These are phyloP conservation scores for Bothriochloa decipiens DNA, from an alignment of 176 grass and related monocot genomes.

Conservation along the genomic window DNA sequence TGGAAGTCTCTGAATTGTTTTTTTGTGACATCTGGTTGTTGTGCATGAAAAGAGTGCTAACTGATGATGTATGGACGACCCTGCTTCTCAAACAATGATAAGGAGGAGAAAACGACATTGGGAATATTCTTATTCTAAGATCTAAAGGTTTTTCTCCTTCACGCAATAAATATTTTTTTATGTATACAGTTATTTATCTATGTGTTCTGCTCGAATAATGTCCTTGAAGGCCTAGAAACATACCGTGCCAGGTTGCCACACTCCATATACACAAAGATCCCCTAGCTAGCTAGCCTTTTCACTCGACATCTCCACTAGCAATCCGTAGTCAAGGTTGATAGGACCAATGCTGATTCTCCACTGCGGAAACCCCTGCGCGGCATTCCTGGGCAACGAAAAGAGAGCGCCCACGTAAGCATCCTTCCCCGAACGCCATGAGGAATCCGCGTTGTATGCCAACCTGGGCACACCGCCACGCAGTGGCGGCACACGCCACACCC, in stretches of 20 bases:
- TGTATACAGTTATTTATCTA: too few relatives aligned
- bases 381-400: neutral
- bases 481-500: neutral
- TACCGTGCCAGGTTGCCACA: neutral
- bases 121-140: conserved; percentile 9
- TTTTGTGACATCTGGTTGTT: conserved; percentile 1
- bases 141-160: neutral
- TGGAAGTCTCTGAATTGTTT: neutral
- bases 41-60: neutral
- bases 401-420: neutral
- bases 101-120: neutral
- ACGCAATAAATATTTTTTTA: neutral
- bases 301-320: neutral
- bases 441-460: neutral
- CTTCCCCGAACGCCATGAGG: neutral
- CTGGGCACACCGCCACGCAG: neutral
- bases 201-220: neutral
- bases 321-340: conserved; percentile 30
- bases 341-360: conserved; percentile 26
- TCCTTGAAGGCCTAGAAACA: neutral
- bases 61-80: neutral
- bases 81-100: neutral
- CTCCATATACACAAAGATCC: neutral
- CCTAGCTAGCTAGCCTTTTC: neutral
- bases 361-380: conserved; percentile 3